A percentile compares a stretch with the other conserved stretches of the same genome.
Conservation (phyloP, 371 early-diverging fungal genomes). For the Mortierella polycephala region DNA sequence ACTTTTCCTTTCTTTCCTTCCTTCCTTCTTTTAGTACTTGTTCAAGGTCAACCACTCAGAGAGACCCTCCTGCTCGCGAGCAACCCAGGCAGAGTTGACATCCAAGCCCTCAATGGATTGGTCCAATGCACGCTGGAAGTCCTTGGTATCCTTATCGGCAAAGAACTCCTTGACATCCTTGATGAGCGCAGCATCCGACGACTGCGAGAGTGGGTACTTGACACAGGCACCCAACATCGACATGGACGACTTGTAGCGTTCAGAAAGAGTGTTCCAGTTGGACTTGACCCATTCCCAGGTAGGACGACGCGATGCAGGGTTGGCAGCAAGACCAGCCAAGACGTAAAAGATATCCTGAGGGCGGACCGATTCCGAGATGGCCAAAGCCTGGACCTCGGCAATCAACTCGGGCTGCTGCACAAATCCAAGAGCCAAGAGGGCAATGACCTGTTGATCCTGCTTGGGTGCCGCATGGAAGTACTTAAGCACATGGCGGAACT, state of each 20-base stretch:
- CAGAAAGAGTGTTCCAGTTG: slow-evolving; percentile 75
- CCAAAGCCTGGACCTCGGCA: slow-evolving; percentile 69
- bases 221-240: slow-evolving; percentile 80
- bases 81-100: slow-evolving; percentile 81
- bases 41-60: slow-evolving; percentile 69
- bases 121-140: slow-evolving; percentile 77
- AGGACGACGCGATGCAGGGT: slow-evolving; percentile 70
- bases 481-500: slow-evolving; percentile 80
- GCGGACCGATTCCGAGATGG: slow-evolving; percentile 77
- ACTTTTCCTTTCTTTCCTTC: neutral
- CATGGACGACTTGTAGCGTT: slow-evolving; percentile 77
- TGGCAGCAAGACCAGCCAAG: slow-evolving; percentile 60
- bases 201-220: slow-evolving; percentile 73
- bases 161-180: slow-evolving; percentile 80
- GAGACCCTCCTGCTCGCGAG: slow-evolving; percentile 77
- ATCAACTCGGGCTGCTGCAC: slow-evolving; percentile 70
- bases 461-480: slow-evolving; percentile 75
- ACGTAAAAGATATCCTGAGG: slow-evolving; percentile 85
- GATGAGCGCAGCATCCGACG: slow-evolving; percentile 68
- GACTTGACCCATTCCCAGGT: slow-evolving; percentile 84
- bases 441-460: slow-evolving; percentile 83
- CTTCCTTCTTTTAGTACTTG: slow-evolving; percentile 24
- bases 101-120: slow-evolving; percentile 88
- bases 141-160: slow-evolving; percentile 76
- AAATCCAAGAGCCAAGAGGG: slow-evolving; percentile 80